Percentiles rank a stretch among this genome's conserved stretches.
Evolutionary conservation across 345 rosid species (phyloP).

Genomic region (Euphorbia peplus): DNA sequence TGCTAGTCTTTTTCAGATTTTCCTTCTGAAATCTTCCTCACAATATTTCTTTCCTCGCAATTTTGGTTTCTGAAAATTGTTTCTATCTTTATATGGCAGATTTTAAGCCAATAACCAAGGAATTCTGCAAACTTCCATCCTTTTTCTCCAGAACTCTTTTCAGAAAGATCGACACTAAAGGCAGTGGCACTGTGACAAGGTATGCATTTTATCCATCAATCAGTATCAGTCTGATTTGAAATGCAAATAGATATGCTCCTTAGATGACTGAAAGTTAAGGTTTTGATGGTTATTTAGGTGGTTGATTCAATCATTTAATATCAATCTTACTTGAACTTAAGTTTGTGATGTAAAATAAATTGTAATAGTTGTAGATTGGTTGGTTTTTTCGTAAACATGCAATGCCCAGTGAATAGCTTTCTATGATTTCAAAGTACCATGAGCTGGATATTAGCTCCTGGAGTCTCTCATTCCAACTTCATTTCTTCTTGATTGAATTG

Average conservation of each 20-base stretch:
- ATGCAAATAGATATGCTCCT: neutral
- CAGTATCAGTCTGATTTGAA: neutral
- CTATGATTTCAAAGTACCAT: no score
- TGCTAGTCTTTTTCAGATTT: neutral
- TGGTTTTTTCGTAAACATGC: neutral
- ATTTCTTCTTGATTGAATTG: neutral
- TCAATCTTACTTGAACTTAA: neutral
- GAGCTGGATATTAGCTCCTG: no score
- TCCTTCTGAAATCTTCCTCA: conserved; percentile 7
- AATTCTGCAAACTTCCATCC: conserved; percentile 87
- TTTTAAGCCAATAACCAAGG: conserved; percentile 71
- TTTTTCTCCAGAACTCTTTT: conserved; percentile 76
- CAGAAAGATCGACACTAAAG: conserved; percentile 60
- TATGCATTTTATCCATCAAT: conserved; percentile 22
- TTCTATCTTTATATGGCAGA: conserved; percentile 37
- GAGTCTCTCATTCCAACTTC: no score
- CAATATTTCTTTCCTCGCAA: conserved; percentile 1
- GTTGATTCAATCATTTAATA: neutral
- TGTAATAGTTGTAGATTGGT: neutral
- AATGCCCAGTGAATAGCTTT: neutral
- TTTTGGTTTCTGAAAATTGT: neutral
- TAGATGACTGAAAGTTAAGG: neutral
- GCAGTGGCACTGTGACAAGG: conserved; percentile 67
- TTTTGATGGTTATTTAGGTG: neutral
- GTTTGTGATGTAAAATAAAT: neutral